Conservation (phyloP, 139 green algal species). For the Dunaliella primolecta region DNA sequence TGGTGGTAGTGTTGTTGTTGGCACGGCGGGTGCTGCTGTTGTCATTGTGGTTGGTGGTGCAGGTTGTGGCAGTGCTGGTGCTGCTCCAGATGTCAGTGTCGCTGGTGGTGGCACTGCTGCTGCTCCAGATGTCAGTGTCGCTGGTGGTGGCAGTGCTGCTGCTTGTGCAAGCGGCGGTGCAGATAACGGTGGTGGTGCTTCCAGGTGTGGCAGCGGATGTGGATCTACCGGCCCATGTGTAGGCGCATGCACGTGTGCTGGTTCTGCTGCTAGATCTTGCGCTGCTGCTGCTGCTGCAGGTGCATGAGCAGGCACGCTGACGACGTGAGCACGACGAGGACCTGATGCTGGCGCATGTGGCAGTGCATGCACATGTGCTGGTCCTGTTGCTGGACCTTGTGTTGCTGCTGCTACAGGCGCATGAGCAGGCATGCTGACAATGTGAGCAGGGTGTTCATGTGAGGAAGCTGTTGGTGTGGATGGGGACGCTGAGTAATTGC, state of each 20-base stretch:
- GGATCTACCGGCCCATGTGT: no score
- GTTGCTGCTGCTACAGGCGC: neutral
- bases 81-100: neutral
- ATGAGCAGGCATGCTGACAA: neutral
- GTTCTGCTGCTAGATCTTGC: neutral
- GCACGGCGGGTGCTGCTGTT: neutral
- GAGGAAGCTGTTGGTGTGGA: neutral
- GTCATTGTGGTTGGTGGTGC: neutral
- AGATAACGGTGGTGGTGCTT: no score
- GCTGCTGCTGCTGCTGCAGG: neutral
- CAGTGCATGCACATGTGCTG: neutral
- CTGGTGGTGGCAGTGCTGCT: neutral
- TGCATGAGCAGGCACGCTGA: neutral
- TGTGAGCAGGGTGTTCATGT: neutral
- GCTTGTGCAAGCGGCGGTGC: no score
- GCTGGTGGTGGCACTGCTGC: neutral
- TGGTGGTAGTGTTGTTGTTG: no score
- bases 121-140: neutral
- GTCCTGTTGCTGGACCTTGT: neutral
- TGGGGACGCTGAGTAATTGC: neutral
- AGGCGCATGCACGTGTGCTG: no score
- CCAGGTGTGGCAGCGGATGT: no score
- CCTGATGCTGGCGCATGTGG: no score
- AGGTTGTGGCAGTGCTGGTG: neutral
- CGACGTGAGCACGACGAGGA: no score